These are phyloP conservation scores for Trichoderma sp. DNA, from an alignment of 2,329 filamentous ascomycete genomes.

Conservation along the genomic window DNA sequence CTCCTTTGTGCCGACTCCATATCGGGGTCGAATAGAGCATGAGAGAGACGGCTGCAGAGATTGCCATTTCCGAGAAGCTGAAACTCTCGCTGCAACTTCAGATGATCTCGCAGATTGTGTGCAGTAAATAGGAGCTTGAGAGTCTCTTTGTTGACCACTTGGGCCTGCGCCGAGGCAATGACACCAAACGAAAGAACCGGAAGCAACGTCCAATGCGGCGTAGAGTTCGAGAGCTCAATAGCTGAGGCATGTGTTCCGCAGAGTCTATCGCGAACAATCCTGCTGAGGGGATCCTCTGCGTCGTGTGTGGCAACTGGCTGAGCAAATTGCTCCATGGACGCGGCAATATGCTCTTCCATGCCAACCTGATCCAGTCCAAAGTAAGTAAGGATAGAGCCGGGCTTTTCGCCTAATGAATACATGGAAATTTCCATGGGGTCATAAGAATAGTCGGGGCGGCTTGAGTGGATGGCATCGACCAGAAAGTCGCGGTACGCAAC, in stretches of 20 bases:
- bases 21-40: conserved; percentile 81
- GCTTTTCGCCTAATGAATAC: not conserved
- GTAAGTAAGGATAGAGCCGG: not conserved
- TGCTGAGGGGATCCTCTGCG: conserved; percentile 38
- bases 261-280: conserved; percentile 42
- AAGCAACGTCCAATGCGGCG: conserved; percentile 57
- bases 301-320: conserved; percentile 31
- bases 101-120: conserved; percentile 69
- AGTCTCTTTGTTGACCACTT: conserved; percentile 73
- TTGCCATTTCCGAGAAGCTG: conserved; percentile 82
- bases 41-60: conserved; percentile 75
- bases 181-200: conserved; percentile 75
- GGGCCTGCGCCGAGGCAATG: conserved; percentile 70
- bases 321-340: conserved; percentile 49
- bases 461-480: conserved; percentile 26
- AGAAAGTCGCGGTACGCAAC: conserved; percentile 35
- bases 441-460: not conserved
- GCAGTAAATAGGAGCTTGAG: conserved; percentile 72
- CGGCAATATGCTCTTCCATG: conserved; percentile 48
- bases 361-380: conserved; percentile 49
- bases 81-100: conserved; percentile 74
- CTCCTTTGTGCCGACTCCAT: conserved; percentile 75
- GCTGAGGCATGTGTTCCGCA: conserved; percentile 29
- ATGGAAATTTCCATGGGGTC: not conserved
- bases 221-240: conserved; percentile 34